Evolutionary conservation across 257 asterid species (phyloP).

Genomic region (Primulina tabacum): DNA sequence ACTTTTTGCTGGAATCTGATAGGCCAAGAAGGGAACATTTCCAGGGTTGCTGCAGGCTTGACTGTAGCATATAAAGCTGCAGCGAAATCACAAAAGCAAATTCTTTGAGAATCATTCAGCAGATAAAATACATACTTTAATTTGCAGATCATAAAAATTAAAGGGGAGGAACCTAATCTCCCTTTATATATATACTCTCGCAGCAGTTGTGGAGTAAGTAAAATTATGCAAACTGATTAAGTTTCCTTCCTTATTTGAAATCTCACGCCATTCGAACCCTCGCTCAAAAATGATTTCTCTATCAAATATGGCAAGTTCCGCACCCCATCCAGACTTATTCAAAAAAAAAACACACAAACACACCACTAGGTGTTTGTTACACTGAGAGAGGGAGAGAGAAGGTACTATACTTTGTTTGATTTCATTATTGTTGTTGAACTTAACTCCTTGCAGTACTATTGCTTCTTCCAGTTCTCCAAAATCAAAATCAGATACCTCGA

Average conservation of each 20-base stretch:
- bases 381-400: slow-evolving; percentile 30
- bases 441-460: slow-evolving; percentile 65
- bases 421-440: slow-evolving; percentile 59
- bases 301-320: slow-evolving; percentile 45
- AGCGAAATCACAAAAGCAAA: slow-evolving; percentile 46
- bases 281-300: slow-evolving; percentile 62
- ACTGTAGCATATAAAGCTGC: slow-evolving; percentile 76
- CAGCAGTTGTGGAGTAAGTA: slow-evolving; percentile 75
- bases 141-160: slow-evolving; percentile 22
- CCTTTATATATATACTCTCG: slow-evolving; percentile 11
- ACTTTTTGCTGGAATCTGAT: slow-evolving; percentile 73
- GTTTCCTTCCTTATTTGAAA: slow-evolving; percentile 59
- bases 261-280: slow-evolving; percentile 69
- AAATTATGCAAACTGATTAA: slow-evolving; percentile 57
- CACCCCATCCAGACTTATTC: not conserved
- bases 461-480: slow-evolving; percentile 94
- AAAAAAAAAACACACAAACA: not conserved
- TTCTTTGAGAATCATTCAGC: slow-evolving; percentile 44
- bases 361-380: slow-evolving; percentile 27
- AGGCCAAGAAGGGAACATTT: slow-evolving; percentile 98
- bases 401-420: slow-evolving; percentile 59
- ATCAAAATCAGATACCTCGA: slow-evolving; percentile 68
- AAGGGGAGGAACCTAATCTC: slow-evolving; percentile 35
- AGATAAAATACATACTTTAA: not conserved
- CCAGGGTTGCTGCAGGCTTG: slow-evolving; percentile 90